These are phyloP conservation scores for Saprolegnia diclina DNA, from an alignment of 352 stramenopile species.

Conservation along the genomic window DNA sequence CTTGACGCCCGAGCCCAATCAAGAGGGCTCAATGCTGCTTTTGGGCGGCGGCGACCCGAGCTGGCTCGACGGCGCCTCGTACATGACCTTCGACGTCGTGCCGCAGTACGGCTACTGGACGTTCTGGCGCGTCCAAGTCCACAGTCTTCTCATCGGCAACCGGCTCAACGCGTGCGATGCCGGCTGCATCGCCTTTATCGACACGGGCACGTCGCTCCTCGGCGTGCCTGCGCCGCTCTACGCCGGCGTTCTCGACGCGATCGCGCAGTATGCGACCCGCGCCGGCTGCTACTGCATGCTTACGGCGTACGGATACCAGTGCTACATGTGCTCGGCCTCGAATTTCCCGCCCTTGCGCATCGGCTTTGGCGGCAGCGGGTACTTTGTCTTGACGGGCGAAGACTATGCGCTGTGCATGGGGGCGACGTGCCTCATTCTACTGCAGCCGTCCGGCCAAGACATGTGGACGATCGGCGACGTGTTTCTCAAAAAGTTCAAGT, in stretches of 20 bases:
- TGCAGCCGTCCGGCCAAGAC: constrained; percentile 70
- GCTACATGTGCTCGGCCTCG: constrained; percentile 57
- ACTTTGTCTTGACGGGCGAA: constrained; percentile 53
- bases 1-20: constrained; percentile 85
- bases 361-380: constrained; percentile 53
- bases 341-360: constrained; percentile 65
- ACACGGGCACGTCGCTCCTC: constrained; percentile 96
- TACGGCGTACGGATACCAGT: constrained; percentile 77
- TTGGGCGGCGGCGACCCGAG: constrained; percentile 58
- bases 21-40: constrained; percentile 64
- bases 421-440: constrained; percentile 64
- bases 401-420: constrained; percentile 81
- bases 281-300: constrained; percentile 72
- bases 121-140: constrained; percentile 72
- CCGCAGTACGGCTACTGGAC: constrained; percentile 76
- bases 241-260: constrained; percentile 62
- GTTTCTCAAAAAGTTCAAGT: constrained; percentile 95
- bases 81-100: constrained; percentile 66
- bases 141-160: constrained; percentile 46
- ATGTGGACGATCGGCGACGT: constrained; percentile 97
- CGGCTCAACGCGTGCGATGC: constrained; percentile 20
- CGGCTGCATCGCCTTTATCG: constrained; percentile 89
- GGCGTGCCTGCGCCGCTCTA: constrained; percentile 85
- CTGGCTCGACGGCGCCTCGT: constrained; percentile 48
- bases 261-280: constrained; percentile 53